Evolutionary conservation across 2,329 filamentous ascomycete genomes (phyloP).

Genomic region (Truncatella angustata): DNA sequence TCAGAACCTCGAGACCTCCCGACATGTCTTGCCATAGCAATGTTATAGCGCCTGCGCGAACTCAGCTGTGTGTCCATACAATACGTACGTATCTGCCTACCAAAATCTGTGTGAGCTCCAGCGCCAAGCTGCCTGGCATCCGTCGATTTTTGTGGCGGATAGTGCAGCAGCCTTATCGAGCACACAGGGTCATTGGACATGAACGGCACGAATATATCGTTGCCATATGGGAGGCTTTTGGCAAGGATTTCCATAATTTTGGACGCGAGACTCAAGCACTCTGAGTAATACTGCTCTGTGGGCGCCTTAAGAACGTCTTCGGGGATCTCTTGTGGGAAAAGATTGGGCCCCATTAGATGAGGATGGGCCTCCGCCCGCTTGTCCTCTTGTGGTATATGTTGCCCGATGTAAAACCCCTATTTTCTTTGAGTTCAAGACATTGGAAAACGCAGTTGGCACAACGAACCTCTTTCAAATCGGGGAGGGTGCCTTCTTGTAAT

Average conservation of each 20-base stretch:
- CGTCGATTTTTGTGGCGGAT: constrained; percentile 17
- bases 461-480: constrained; percentile 44
- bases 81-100: too few species aligned
- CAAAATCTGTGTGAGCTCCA: constrained; percentile 24
- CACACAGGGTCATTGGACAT: constrained; percentile 21
- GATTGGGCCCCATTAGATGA: constrained; percentile 20
- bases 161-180: constrained; percentile 19
- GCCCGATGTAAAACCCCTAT: constrained; percentile 21
- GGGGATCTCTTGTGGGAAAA: constrained; percentile 17
- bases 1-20: constrained; percentile 20
- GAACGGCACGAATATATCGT: constrained; percentile 20
- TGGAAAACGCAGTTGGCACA: constrained; percentile 1
- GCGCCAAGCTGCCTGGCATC: constrained; percentile 20
- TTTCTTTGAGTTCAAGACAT: not conserved
- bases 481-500: constrained; percentile 39
- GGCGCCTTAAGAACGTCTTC: constrained; percentile 16
- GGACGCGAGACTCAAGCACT: constrained; percentile 15
- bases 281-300: constrained; percentile 19
- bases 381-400: constrained; percentile 18
- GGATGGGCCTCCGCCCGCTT: constrained; percentile 15
- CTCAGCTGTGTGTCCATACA: not conserved
- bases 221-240: constrained; percentile 18
- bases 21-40: constrained; percentile 20
- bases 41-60: constrained; percentile 22
- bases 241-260: constrained; percentile 21